Evolutionary conservation across 75 land plant species (phyloP), one percentile per base, ranked within the genome.

Genomic region (Ceratopteris richardii): DNA sequence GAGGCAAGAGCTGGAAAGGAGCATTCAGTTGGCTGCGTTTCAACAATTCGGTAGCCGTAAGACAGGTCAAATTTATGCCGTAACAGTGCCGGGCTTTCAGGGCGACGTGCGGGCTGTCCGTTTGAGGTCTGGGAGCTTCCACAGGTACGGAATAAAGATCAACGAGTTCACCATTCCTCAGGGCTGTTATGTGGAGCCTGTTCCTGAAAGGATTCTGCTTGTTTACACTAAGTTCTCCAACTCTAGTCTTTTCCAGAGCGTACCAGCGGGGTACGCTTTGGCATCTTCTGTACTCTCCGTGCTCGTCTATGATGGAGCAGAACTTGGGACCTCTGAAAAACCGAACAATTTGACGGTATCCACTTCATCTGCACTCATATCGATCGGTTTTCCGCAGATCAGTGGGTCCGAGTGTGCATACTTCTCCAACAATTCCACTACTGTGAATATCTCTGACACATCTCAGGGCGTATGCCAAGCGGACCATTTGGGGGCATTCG

Each of bases 201-300:
- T 71, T 57, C 76, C 73, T 2, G 56, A 74, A 37, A 72, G 81
- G 58, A 80, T 87, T 43, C 82, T 76, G 30, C 64, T 91, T 58
- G 88, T 91, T 23, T 91, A 87, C 44, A 84, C 85, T 12, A 75
- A 81, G 42, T 67, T 91, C 62, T 82, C 79, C n/a, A 80, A 80
- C 59, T 73, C 78, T 75, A 70, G 87, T 28, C 23, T 47, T 3
- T 27, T 31, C 1, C 80, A 73, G 44, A 70, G 79, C 42, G 61
- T 66, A 1, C 56, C 65, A 16, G 63, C 68, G 4, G 80, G 81
- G 5, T 78, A 68, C 43, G 64, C 62, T 14, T 67, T 75, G 39
- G 60, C 83, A 16, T 52, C 80, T 26, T 76, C 97, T 4, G 77
- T 91, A 5, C 17, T 83, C n/a, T 89, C 89, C 22, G 75, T 89